Evolutionary conservation across 2,329 filamentous ascomycete genomes (phyloP).

Genomic region (Pyricularia grisea): DNA sequence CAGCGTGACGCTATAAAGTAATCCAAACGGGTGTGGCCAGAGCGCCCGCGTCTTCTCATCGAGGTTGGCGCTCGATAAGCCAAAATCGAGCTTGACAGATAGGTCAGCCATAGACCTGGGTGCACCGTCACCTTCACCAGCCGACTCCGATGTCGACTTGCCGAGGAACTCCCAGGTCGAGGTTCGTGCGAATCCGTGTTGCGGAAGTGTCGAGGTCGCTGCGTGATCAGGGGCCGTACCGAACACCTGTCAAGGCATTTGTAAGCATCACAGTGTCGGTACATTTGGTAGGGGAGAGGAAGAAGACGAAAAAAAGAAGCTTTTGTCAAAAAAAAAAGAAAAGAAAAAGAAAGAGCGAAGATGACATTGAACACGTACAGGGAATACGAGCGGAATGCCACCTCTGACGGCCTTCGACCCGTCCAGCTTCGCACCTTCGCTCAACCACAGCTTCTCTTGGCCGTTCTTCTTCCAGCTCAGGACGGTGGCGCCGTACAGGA

Average conservation of each 20-base stretch:
- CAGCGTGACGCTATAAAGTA: constrained; percentile 89
- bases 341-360: constrained; percentile 8
- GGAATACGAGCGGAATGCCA: constrained; percentile 87
- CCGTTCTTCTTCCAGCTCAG: constrained; percentile 82
- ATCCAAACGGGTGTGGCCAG: constrained; percentile 81
- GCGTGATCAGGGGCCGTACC: constrained; percentile 64
- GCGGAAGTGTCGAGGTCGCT: constrained; percentile 69
- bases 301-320: not conserved
- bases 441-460: constrained; percentile 79
- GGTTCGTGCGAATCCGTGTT: constrained; percentile 91
- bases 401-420: constrained; percentile 85
- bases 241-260: constrained; percentile 59
- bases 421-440: constrained; percentile 70
- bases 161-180: constrained; percentile 90
- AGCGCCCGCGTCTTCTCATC: constrained; percentile 56
- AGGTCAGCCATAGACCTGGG: constrained; percentile 34
- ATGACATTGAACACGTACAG: constrained; percentile 48
- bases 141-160: constrained; percentile 64
- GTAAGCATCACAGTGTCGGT: not conserved
- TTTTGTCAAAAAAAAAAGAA: not conserved
- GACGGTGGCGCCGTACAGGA: constrained; percentile 89
- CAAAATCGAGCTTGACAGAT: constrained; percentile 91
- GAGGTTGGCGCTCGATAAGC: constrained; percentile 66
- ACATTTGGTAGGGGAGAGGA: not conserved
- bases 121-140: constrained; percentile 27